Base-by-base conservation (phyloP, 2,329 filamentous ascomycete species). In the Paecilomyces dactylethromorphus region DNA sequence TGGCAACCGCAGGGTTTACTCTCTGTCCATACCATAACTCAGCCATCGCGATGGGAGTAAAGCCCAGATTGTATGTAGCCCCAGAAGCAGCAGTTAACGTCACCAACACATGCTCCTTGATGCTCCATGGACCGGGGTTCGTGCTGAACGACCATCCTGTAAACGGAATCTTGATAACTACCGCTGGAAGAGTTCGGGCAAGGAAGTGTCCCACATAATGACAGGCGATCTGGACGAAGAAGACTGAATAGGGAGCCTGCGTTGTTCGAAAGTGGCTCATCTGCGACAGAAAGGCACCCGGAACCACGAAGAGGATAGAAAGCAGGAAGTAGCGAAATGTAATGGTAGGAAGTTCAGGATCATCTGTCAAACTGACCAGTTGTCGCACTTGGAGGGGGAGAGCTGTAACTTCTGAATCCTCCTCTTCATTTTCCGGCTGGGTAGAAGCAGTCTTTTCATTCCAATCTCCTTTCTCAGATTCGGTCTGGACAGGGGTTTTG, bases 311-410 rank as follows among this genome's bases (percentile, higher is more conserved):
- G 18, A 86, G 60, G 57, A 82, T 68, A 4, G 80, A 77, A 24
- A 86, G 72, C 24, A 86, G 56, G 64, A 85, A 83, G 64, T 84
- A 86, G 26, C 84, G 80, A 62, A 86, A 86, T 1, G 84, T 86
- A 22, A 86, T 72, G 12, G 82, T 84, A 0, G 81, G 80, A 29
- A 83, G 71, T 2, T 72, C 78, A 0, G 83, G 77, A 64, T 86
- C 82, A 65, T 87, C 83, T 21, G 79, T 77, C 59, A 86, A 74
- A 64, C 79, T 83, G 63, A 86, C 82, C 50, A 85, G 76, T 24
- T 82, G 78, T 50, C 84, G 80, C 13, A 85, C 83, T 60, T 83
- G 78, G 56, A 76, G 71, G 3, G 83, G 83, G 13, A 87, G 77
- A 56, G 83, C 79, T 54, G 71, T 76, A 54, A 85, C 75, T 53